phyloP scores from a whole-genome alignment of 2,329 filamentous ascomycete genomes.

The Paraphoma sp. region DNA sequence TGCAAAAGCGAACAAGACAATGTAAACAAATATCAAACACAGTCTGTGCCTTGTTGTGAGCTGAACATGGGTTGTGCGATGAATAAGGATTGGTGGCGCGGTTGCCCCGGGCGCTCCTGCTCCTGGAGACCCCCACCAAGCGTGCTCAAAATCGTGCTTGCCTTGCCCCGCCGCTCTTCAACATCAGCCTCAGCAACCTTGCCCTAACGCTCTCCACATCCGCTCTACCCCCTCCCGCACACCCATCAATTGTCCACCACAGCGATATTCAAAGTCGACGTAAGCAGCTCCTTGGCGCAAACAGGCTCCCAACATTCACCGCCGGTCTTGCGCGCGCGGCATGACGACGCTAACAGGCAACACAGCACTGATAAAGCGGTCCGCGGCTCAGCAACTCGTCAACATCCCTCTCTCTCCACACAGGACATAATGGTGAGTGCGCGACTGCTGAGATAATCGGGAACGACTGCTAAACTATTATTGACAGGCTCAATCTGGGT shows the following conservation, averaged over 20 bases:
- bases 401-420: conserved; percentile 27
- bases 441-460: not conserved
- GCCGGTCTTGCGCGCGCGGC: conserved; percentile 12
- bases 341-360: conserved; percentile 49
- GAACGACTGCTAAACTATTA: conserved; percentile 21
- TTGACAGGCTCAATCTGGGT: conserved; percentile 53
- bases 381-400: conserved; percentile 24
- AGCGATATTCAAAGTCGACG: conserved; percentile 31
- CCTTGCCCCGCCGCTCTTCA: conserved; percentile 8
- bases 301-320: conserved; percentile 21
- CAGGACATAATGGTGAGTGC: conserved; percentile 45
- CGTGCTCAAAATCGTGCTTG: conserved; percentile 19
- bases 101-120: conserved; percentile 31
- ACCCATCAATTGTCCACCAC: conserved; percentile 19
- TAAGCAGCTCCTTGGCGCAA: conserved; percentile 26
- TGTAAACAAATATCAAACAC: conserved; percentile 28
- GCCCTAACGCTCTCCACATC: conserved; percentile 22
- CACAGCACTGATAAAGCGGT: conserved; percentile 44
- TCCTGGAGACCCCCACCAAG: conserved; percentile 25
- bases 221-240: conserved; percentile 20
- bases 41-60: conserved; percentile 5
- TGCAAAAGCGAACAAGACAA: conserved; percentile 40
- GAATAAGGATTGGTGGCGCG: conserved; percentile 13
- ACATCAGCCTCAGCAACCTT: conserved; percentile 34
- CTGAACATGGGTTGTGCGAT: conserved; percentile 6